phyloP scores from a whole-genome alignment of 2,329 filamentous ascomycete genomes.

The Pestalotiopsis fici region DNA sequence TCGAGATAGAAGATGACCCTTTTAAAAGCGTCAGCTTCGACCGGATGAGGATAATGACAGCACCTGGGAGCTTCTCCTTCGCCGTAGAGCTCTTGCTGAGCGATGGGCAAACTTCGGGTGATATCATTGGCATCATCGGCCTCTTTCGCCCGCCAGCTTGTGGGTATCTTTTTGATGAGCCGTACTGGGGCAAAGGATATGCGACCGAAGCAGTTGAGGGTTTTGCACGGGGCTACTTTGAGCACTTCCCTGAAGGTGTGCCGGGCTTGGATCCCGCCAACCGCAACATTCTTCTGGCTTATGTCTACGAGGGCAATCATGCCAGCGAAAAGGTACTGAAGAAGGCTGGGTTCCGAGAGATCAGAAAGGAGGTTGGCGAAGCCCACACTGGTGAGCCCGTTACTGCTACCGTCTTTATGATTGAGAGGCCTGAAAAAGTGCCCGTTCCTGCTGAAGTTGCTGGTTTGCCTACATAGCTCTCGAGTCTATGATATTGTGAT shows the following conservation, averaged over 20 bases:
- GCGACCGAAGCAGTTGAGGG: not conserved
- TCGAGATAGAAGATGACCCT: not conserved
- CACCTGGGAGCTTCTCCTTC: not conserved
- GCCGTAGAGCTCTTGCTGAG: constrained; percentile 3
- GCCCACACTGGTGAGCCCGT: not conserved
- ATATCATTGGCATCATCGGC: not conserved
- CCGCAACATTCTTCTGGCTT: not conserved
- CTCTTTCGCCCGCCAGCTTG: not conserved
- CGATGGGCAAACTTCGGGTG: not conserved
- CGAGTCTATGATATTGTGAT: not conserved
- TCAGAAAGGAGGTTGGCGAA: not conserved
- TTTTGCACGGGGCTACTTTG: not conserved
- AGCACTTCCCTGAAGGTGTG: not conserved
- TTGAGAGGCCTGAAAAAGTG: not conserved
- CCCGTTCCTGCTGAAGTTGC: not conserved
- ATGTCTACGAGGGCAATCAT: not conserved
- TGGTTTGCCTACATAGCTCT: not conserved
- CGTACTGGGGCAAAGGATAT: constrained; percentile 8
- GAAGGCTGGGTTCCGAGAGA: constrained; percentile 4
- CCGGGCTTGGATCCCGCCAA: not conserved
- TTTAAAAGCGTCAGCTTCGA: constrained; percentile 4
- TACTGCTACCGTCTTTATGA: not conserved
- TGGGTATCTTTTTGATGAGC: constrained; percentile 7
- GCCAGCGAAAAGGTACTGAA: constrained; percentile 5
- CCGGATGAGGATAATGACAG: not conserved